A percentile compares a stretch with the other conserved stretches of the same genome.
Conservation (phyloP, 768 basidiomycete species). For the Pleurotus citrinopileatus region DNA sequence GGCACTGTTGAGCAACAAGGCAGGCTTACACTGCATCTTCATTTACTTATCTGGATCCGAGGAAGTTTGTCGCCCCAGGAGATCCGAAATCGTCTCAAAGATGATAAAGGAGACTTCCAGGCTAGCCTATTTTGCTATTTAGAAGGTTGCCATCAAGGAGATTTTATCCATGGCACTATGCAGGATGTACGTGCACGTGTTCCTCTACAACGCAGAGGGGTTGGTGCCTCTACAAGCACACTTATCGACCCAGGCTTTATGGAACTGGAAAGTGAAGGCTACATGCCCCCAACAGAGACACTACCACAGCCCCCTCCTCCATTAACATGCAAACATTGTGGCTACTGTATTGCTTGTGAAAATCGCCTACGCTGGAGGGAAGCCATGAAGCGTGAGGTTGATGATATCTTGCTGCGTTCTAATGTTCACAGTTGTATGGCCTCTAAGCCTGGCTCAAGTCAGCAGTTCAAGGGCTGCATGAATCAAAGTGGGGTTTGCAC, state of each 20-base stretch:
- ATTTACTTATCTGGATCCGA: constrained; percentile 33
- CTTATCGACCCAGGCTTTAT: no score
- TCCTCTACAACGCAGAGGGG: neutral
- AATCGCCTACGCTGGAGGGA: constrained; percentile 16
- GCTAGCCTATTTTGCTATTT: constrained; percentile 24
- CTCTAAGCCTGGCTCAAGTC: neutral
- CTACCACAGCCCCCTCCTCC: constrained; percentile 20
- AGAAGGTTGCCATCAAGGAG: constrained; percentile 27
- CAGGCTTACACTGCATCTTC: constrained; percentile 32
- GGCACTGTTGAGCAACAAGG: constrained; percentile 35
- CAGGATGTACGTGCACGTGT: constrained; percentile 14
- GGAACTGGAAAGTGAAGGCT: neutral
- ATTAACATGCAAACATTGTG: constrained; percentile 9
- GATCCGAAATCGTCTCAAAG: constrained; percentile 24
- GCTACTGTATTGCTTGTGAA: constrained; percentile 9
- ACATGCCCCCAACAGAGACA: constrained; percentile 20
- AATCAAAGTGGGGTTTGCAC: constrained; percentile 26
- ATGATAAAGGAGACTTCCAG: constrained; percentile 22
- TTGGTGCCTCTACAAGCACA: no score
- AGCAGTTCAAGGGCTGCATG: constrained; percentile 17
- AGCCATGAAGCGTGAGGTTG: constrained; percentile 15
- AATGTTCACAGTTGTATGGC: constrained; percentile 26
- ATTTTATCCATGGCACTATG: constrained; percentile 24
- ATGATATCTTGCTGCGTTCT: constrained; percentile 23
- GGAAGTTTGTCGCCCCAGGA: constrained; percentile 27